These are phyloP conservation scores for Parietaria judaica DNA, from an alignment of 306 rosid species.

Conservation along the genomic window DNA sequence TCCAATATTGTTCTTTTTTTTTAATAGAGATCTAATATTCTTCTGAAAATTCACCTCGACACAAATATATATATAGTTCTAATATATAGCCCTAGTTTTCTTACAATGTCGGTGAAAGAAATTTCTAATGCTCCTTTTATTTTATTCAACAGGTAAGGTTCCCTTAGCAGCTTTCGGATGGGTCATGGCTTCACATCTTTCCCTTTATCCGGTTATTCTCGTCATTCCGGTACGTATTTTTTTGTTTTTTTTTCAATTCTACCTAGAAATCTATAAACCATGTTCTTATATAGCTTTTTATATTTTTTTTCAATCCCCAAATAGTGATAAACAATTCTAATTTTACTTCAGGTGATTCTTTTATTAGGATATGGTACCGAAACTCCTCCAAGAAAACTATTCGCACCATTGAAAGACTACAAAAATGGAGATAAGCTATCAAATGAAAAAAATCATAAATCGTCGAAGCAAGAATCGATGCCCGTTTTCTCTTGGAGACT, in stretches of 20 bases:
- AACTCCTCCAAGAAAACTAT: conserved; percentile 74
- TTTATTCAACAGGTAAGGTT: conserved; percentile 49
- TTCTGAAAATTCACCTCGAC: neutral
- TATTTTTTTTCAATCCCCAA: neutral
- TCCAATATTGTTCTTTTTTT: neutral
- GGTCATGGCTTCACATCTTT: conserved; percentile 90
- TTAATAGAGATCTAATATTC: neutral
- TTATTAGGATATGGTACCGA: conserved; percentile 82
- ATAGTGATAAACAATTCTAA: conserved; percentile 13
- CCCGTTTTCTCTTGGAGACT: conserved; percentile 58
- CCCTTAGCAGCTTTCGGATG: conserved; percentile 91
- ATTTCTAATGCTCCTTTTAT: conserved; percentile 3
- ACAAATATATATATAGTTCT: neutral
- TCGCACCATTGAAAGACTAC: conserved; percentile 29
- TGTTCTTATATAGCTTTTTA: neutral
- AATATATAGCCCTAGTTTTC: neutral
- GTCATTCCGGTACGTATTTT: conserved; percentile 61
- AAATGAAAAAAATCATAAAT: conserved; percentile 26
- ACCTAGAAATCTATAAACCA: neutral
- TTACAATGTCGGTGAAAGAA: conserved; percentile 5
- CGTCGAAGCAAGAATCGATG: conserved; percentile 22
- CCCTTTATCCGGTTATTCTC: conserved; percentile 75
- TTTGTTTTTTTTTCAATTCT: conserved; percentile 2
- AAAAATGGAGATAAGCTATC: conserved; percentile 33
- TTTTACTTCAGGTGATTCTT: conserved; percentile 50